Evolutionary conservation across 2,329 filamentous ascomycete genomes (phyloP).

Genomic region (Colletotrichum costaricense): DNA sequence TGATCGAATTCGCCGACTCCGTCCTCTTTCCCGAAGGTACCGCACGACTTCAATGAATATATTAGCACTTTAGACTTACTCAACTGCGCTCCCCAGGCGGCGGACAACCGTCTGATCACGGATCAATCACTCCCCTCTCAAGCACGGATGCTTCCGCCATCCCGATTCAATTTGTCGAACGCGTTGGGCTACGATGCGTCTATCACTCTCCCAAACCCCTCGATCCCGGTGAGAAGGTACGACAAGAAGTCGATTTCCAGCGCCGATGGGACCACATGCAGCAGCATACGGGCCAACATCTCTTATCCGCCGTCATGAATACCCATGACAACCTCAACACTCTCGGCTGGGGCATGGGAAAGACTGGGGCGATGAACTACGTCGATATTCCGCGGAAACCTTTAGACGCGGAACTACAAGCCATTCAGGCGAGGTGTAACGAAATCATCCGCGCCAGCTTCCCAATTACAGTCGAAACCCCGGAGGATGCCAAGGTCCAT

Average conservation of each 20-base stretch:
- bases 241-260: slow-evolving; percentile 42
- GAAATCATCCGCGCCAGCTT: slow-evolving; percentile 41
- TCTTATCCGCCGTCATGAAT: slow-evolving; percentile 46
- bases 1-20: slow-evolving; percentile 45
- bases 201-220: slow-evolving; percentile 38
- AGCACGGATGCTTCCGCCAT: slow-evolving; percentile 24
- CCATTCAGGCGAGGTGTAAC: slow-evolving; percentile 41
- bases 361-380: slow-evolving; percentile 43
- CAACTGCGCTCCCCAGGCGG: slow-evolving; percentile 37
- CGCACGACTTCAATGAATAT: no score
- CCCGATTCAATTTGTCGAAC: slow-evolving; percentile 40
- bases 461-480: slow-evolving; percentile 41
- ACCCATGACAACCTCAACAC: slow-evolving; percentile 40
- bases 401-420: slow-evolving; percentile 38
- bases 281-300: slow-evolving; percentile 47
- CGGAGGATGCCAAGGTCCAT: slow-evolving; percentile 39
- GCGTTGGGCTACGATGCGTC: slow-evolving; percentile 43
- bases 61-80: background rate
- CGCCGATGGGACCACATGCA: slow-evolving; percentile 49
- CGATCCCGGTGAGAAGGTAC: slow-evolving; percentile 36
- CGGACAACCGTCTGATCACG: slow-evolving; percentile 45
- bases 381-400: slow-evolving; percentile 45
- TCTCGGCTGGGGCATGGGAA: slow-evolving; percentile 45
- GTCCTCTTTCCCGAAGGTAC: slow-evolving; percentile 45
- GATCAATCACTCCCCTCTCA: slow-evolving; percentile 35